Base-by-base conservation (phyloP, 768 basidiomycete genomes). In the Mycena pura region DNA sequence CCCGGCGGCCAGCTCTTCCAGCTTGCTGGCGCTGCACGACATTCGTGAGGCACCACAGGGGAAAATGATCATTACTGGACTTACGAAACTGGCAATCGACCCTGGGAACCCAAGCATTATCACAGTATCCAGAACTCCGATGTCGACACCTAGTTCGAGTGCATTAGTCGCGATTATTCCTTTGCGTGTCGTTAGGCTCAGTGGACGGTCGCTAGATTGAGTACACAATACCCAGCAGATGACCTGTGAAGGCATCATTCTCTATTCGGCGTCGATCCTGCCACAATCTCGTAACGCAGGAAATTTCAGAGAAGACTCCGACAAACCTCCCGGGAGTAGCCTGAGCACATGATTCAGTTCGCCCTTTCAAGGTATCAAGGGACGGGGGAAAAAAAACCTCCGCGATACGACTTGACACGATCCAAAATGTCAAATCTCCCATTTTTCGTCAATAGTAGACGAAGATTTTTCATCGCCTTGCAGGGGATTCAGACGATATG, bases 161-260 rank as follows among this genome's bases (percentile, higher is more conserved):
- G 94, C 94, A 67, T 94, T 96, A 0, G 94, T 96, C 0, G 93
- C 91, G 31, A 96, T 82, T 43, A 96, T 90, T 13, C 95, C n/a
- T n/a, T n/a, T n/a, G n/a, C n/a, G n/a, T n/a, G n/a, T n/a, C n/a
- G n/a, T n/a, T n/a, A n/a, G n/a, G n/a, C n/a, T n/a, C n/a, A n/a
- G n/a, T n/a, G n/a, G n/a, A n/a, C n/a, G n/a, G n/a, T n/a, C n/a
- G n/a, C n/a, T n/a, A n/a, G n/a, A n/a, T n/a, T n/a, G n/a, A n/a
- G n/a, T n/a, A n/a, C n/a, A n/a, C n/a, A n/a, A n/a, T n/a, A n/a
- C n/a, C 94, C 0, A 96, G 83, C 10, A 96, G 78, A 62, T 85
- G 82, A 3, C 93, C 93, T 1, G 88, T 86, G 69, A 96, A 96
- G 5, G 95, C 94, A 68, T 95, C 91, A 43, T 84, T 79, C 72